A percentile compares a stretch with the other conserved stretches of the same genome.
Evolutionary conservation across 768 basidiomycete species (phyloP).

Genomic region (Rhizopogon vesiculosus): DNA sequence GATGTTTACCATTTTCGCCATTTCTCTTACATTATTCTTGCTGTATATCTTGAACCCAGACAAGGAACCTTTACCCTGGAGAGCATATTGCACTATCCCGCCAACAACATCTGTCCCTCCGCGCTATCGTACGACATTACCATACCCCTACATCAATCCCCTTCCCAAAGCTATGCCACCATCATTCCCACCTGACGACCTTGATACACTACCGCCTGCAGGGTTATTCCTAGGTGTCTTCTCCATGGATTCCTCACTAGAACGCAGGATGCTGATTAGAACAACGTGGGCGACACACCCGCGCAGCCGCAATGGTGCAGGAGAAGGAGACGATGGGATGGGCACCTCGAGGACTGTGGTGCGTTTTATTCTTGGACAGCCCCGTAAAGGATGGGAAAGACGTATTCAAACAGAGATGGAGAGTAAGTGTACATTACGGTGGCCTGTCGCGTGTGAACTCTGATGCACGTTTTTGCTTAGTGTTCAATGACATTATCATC

Average conservation of each 20-base stretch:
- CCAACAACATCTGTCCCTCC: conserved; percentile 40
- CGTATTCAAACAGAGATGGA: conserved; percentile 87
- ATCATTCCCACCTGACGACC: conserved; percentile 66
- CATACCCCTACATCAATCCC: conserved; percentile 34
- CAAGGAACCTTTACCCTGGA: conserved; percentile 92
- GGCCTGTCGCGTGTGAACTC: background rate
- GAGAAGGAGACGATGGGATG: conserved; percentile 57
- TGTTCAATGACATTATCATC: conserved; percentile 82
- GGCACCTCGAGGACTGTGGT: conserved; percentile 84
- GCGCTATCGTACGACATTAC: conserved; percentile 36
- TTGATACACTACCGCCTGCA: conserved; percentile 75
- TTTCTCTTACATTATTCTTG: conserved; percentile 79
- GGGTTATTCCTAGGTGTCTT: conserved; percentile 90
- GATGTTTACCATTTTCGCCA: conserved; percentile 74
- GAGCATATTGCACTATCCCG: conserved; percentile 82
- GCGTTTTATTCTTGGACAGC: conserved; percentile 86
- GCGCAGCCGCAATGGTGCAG: conserved; percentile 71
- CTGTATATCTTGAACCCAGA: conserved; percentile 95
- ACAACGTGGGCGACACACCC: conserved; percentile 87
- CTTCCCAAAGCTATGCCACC: conserved; percentile 22
- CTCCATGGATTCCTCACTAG: conserved; percentile 78
- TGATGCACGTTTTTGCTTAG: conserved; percentile 32
- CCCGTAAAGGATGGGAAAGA: conserved; percentile 73
- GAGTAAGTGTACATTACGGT: conserved; percentile 47
- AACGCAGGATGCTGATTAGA: conserved; percentile 82